Percentiles rank a stretch among this genome's conserved stretches.
These are phyloP conservation scores for Hemileccinum impolitum DNA, from an alignment of 768 basidiomycete species.

Conservation along the genomic window DNA sequence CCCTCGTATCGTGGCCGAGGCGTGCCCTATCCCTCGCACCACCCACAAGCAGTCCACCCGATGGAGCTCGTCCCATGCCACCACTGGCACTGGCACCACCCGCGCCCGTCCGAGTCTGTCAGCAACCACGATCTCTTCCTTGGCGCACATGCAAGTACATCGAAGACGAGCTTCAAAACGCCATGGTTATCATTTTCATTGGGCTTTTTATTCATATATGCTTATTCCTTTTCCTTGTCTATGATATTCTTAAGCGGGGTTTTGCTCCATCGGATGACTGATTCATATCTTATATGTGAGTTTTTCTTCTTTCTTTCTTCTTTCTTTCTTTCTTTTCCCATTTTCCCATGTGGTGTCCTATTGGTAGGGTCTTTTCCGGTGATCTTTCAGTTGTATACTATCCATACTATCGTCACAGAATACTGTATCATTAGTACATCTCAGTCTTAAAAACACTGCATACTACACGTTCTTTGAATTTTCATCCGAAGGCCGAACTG, in stretches of 20 bases:
- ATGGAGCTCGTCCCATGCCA: background rate
- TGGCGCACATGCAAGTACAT: conserved; percentile 15
- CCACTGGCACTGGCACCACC: background rate
- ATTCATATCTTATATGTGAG: background rate
- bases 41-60: background rate
- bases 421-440: conserved; percentile 17
- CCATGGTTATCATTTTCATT: conserved; percentile 21
- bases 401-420: background rate
- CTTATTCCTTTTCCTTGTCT: conserved; percentile 26
- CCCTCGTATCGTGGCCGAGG: conserved; percentile 15
- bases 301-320: background rate
- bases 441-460: background rate
- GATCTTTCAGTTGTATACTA: background rate
- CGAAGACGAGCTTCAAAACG: conserved; percentile 29
- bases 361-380: background rate
- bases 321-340: too few relatives aligned
- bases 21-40: conserved; percentile 13
- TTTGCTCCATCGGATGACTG: conserved; percentile 26
- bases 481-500: too few relatives aligned
- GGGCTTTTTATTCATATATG: conserved; percentile 28
- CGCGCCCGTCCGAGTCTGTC: background rate
- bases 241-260: conserved; percentile 28
- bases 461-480: too few relatives aligned
- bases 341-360: conserved; percentile 14
- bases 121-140: conserved; percentile 9